A percentile compares a stretch with the other conserved stretches of the same genome.
phyloP scores from a whole-genome alignment of 2,329 filamentous ascomycete species.

The Phialophora expanda region DNA sequence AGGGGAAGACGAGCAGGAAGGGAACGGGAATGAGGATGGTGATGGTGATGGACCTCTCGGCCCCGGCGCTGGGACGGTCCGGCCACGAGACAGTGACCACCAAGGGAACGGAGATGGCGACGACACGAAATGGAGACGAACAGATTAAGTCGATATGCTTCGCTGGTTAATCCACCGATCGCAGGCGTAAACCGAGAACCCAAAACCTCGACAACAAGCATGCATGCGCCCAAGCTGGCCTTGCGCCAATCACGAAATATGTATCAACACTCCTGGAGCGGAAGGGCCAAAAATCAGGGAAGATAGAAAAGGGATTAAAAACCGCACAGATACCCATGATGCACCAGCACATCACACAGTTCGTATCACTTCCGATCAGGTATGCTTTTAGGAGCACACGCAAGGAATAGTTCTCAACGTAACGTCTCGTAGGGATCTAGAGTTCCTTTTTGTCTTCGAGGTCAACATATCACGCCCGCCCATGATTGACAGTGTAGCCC shows the following conservation, averaged over 20 bases:
- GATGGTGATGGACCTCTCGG: slow-evolving; percentile 54
- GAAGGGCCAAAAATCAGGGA: background rate
- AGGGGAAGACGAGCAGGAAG: slow-evolving; percentile 57
- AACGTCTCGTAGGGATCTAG: background rate
- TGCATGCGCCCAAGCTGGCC: background rate
- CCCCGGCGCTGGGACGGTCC: slow-evolving; percentile 50
- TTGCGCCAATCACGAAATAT: background rate
- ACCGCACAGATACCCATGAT: background rate
- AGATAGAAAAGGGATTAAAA: background rate
- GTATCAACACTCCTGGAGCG: background rate
- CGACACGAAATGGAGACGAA: slow-evolving; percentile 61
- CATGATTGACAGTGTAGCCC: background rate
- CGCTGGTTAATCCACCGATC: background rate
- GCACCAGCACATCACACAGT: background rate
- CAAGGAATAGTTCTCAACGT: background rate
- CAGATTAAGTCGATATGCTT: slow-evolving; percentile 45
- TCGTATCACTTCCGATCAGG: background rate
- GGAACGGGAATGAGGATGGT: background rate
- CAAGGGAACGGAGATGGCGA: slow-evolving; percentile 40
- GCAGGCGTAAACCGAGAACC: background rate
- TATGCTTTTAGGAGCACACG: background rate
- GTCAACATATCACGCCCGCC: too few relatives aligned
- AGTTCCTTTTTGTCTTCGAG: background rate
- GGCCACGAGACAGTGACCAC: slow-evolving; percentile 46
- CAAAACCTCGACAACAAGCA: background rate